phyloP scores from a whole-genome alignment of 805 yeast genomes.

The Monosporozyma aerobia region DNA sequence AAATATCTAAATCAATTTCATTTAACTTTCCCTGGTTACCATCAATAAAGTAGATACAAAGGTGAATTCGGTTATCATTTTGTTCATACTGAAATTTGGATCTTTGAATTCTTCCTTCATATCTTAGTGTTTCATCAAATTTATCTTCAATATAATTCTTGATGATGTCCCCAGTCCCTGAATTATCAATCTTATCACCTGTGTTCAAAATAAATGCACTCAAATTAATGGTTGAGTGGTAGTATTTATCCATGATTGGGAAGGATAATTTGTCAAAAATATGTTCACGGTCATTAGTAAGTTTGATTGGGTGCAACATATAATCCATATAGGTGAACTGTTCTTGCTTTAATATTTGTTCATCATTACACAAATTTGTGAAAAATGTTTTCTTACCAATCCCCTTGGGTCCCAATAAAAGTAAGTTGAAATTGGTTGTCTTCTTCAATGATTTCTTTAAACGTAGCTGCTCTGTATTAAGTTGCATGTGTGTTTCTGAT shows the following conservation, averaged over 20 bases:
- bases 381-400: constrained; percentile 68
- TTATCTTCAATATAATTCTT: constrained; percentile 58
- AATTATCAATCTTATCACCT: constrained; percentile 45
- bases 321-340: constrained; percentile 2
- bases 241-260: neutral
- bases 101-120: constrained; percentile 66
- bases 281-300: neutral
- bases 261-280: neutral
- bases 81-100: constrained; percentile 34
- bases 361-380: constrained; percentile 48
- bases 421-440: constrained; percentile 53
- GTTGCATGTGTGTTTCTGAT: neutral
- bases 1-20: constrained; percentile 51
- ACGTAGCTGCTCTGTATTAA: constrained; percentile 34
- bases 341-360: constrained; percentile 5
- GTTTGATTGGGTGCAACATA: neutral
- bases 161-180: constrained; percentile 39
- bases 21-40: constrained; percentile 34
- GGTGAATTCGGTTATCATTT: constrained; percentile 71
- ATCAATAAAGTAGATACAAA: constrained; percentile 66
- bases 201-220: constrained; percentile 43
- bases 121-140: constrained; percentile 62
- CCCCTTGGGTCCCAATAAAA: constrained; percentile 67
- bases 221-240: constrained; percentile 21
- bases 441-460: constrained; percentile 55